Conservation (phyloP, 192 early-diverging fungal genomes). For the Linnemannia zychae region DNA sequence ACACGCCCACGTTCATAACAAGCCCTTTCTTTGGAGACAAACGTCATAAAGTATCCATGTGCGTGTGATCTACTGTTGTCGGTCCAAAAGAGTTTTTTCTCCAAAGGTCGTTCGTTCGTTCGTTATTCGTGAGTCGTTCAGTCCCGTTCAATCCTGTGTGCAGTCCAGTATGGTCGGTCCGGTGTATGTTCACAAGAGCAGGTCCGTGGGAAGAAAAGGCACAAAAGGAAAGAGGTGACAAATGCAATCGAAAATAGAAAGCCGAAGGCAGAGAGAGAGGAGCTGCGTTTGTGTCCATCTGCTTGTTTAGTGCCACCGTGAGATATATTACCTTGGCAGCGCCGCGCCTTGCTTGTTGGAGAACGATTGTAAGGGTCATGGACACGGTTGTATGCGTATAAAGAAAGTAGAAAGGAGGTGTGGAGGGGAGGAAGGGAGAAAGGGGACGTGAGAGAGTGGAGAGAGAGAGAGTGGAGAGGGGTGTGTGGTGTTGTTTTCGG, state of each 20-base stretch:
- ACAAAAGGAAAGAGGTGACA: neutral
- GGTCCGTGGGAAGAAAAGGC: neutral
- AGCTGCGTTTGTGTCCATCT: neutral
- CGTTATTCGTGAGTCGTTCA: no score
- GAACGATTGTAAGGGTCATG: conserved; percentile 50
- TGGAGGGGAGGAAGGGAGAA: neutral
- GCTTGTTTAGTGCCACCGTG: neutral
- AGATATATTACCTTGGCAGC: conserved; percentile 36
- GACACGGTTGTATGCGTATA: neutral
- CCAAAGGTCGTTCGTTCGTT: no score
- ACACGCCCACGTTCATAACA: neutral
- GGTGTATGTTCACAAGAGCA: no score
- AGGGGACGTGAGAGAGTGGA: neutral
- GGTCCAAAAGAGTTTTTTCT: neutral
- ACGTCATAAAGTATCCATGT: neutral
- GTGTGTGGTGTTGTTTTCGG: conserved; percentile 10
- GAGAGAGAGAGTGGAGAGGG: neutral
- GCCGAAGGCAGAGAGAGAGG: neutral
- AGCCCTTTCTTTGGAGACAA: neutral
- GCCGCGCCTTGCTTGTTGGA: conserved; percentile 42
- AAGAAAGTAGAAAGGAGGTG: neutral
- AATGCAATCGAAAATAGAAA: neutral
- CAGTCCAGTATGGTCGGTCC: neutral
- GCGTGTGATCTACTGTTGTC: neutral
- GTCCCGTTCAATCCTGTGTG: neutral